A percentile compares a stretch with the other conserved stretches of the same genome.
phyloP scores from a whole-genome alignment of 768 basidiomycete species.

The Cystobasidium onofrii region DNA sequence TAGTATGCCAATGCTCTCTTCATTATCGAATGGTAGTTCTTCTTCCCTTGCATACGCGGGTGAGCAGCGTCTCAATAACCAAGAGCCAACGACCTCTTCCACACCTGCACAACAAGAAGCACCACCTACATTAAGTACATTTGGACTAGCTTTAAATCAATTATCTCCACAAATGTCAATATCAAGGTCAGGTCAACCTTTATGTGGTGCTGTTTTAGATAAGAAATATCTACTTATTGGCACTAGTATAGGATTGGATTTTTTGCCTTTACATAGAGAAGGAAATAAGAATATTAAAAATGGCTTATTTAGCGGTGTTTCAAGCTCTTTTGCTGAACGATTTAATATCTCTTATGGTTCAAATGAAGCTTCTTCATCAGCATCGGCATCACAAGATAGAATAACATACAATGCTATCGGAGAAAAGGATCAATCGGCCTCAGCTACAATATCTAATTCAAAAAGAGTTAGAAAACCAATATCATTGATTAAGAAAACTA shows the following conservation, averaged over 20 bases:
- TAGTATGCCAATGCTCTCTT: too few relatives aligned
- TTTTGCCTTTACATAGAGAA: conserved; percentile 38
- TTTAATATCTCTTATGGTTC: neutral
- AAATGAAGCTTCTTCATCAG: neutral
- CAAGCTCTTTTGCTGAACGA: neutral
- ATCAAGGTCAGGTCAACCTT: conserved; percentile 33
- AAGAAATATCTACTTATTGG: conserved; percentile 41
- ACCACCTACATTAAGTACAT: neutral
- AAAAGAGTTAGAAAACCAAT: conserved; percentile 37
- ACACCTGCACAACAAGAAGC: neutral
- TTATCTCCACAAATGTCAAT: conserved; percentile 33
- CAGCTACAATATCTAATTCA: neutral
- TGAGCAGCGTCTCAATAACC: too few relatives aligned
- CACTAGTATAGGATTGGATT: conserved; percentile 40
- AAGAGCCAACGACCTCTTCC: too few relatives aligned
- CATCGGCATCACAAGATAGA: neutral
- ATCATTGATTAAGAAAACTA: conserved; percentile 38
- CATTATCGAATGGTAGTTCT: too few relatives aligned
- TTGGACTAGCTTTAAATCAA: conserved; percentile 32
- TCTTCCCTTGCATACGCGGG: too few relatives aligned
- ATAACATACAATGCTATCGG: neutral
- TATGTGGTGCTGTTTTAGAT: conserved; percentile 42
- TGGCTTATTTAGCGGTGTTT: neutral
- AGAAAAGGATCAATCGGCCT: conserved; percentile 30
- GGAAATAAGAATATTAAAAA: conserved; percentile 12